Evolutionary conservation across 768 basidiomycete genomes (phyloP), one percentile per base, ranked within the genome.

Genomic region (Boletellus ananas): DNA sequence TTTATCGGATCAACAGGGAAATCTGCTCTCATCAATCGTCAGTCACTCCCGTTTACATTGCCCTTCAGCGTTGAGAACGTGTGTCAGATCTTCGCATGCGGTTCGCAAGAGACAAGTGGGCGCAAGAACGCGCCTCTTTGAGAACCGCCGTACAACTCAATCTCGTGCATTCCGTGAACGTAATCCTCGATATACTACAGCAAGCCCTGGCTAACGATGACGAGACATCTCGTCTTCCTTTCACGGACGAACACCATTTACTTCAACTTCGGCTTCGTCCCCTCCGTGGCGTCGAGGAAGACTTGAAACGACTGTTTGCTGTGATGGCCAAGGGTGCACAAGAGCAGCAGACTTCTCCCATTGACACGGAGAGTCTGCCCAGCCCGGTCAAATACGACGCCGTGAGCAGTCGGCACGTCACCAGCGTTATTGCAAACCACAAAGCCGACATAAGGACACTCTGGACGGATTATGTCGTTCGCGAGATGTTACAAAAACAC

Each of bases 141-240:
- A 79, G 84, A 20, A 73, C 82, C 0, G 84, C 90, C 50, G 79
- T 91, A 12, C 87, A 88, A 54, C 81, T 91, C 47, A 91, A 91
- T 65, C 76, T 91, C 56, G 80, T 90, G 34, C 83, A 80, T 45
- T 83, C 84, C 35, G 77, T 90, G 58, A 83, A 80, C 38, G 71
- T 72, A 52, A 82, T 91, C 51, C 77, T 88, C 51, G 76, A 79
- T 45, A 74, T 80, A 47, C 67, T 90, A 46, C 74, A 80, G 56
- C 69, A 72, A 5, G 83, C 83, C 43, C 68, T 83, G 54, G 72
- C 73, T 4, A 67, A 74, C 7, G 50, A 62, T 6, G 72, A 72
- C 13, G 61, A 57, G 3, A 59, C 63, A 11, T 65, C 67, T 18
- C 46, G 60, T 6, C 61, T 74, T 49, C 66, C 67, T 17, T 78